Evolutionary conservation across 306 rosid genomes (phyloP).

Genomic region (Cercis canadensis): DNA sequence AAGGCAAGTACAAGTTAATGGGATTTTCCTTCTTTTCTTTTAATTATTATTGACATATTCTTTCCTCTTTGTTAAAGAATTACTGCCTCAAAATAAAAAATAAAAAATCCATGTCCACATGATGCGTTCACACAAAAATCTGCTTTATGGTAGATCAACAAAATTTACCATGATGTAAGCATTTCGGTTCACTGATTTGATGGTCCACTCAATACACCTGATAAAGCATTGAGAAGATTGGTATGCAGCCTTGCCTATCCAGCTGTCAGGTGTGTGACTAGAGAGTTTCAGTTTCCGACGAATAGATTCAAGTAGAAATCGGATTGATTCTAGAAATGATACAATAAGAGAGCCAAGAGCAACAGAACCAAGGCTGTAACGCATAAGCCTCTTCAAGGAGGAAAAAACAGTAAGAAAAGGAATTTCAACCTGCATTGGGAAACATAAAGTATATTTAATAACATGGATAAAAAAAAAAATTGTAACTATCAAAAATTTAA

Average conservation of each 20-base stretch:
- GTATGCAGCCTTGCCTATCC: conserved; percentile 70
- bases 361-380: conserved; percentile 89
- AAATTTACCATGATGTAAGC: conserved; percentile 91
- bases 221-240: conserved; percentile 66
- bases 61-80: background rate
- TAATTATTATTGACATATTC: background rate
- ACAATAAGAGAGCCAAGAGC: conserved; percentile 92
- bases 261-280: conserved; percentile 56
- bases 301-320: conserved; percentile 85
- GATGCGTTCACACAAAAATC: conserved; percentile 27
- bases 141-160: conserved; percentile 11
- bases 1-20: conserved; percentile 1
- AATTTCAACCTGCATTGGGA: conserved; percentile 79
- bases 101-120: conserved; percentile 13
- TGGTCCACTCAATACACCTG: conserved; percentile 82
- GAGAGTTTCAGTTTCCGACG: conserved; percentile 83
- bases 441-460: conserved; percentile 33
- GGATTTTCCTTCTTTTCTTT: background rate
- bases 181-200: conserved; percentile 91
- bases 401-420: conserved; percentile 95
- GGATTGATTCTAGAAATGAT: conserved; percentile 88
- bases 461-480: conserved; percentile 19
- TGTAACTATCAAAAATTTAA: background rate
- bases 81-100: conserved; percentile 28
- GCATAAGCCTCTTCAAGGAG: conserved; percentile 78